These are phyloP conservation scores for Picochlorum sp. DNA, from an alignment of 139 green algal species.

Conservation along the genomic window DNA sequence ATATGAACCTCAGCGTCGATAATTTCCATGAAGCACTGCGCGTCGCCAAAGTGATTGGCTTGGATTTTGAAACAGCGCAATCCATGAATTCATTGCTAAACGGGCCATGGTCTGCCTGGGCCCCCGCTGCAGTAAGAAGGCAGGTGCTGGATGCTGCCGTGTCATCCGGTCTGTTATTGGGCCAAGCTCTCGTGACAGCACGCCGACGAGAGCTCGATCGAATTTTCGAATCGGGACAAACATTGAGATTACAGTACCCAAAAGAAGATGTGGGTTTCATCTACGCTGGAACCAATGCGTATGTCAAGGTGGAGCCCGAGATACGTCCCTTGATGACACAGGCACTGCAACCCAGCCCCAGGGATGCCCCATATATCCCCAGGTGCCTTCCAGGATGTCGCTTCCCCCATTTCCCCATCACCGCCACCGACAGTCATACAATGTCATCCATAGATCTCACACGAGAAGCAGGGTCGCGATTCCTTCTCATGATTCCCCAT, in stretches of 20 bases:
- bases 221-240: constrained; percentile 56
- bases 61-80: constrained; percentile 60
- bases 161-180: constrained; percentile 26
- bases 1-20: constrained; percentile 70
- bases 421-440: background rate
- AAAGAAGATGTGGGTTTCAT: constrained; percentile 81
- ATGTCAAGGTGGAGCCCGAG: background rate
- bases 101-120: background rate
- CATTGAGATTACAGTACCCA: constrained; percentile 83
- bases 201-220: constrained; percentile 27
- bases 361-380: constrained; percentile 35
- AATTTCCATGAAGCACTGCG: constrained; percentile 83
- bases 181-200: constrained; percentile 16
- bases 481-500: too few species aligned
- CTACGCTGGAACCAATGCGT: constrained; percentile 34
- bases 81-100: constrained; percentile 40
- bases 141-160: constrained; percentile 32
- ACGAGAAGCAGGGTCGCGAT: background rate
- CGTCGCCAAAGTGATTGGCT: constrained; percentile 65
- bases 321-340: background rate
- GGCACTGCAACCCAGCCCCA: constrained; percentile 13
- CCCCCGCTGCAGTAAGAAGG: constrained; percentile 4
- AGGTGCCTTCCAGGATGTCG: constrained; percentile 40
- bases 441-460: background rate
- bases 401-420: constrained; percentile 47